Evolutionary conservation across 768 basidiomycete genomes (phyloP), one percentile per base, ranked within the genome.

Genomic region (Kockovaella imperatae): DNA sequence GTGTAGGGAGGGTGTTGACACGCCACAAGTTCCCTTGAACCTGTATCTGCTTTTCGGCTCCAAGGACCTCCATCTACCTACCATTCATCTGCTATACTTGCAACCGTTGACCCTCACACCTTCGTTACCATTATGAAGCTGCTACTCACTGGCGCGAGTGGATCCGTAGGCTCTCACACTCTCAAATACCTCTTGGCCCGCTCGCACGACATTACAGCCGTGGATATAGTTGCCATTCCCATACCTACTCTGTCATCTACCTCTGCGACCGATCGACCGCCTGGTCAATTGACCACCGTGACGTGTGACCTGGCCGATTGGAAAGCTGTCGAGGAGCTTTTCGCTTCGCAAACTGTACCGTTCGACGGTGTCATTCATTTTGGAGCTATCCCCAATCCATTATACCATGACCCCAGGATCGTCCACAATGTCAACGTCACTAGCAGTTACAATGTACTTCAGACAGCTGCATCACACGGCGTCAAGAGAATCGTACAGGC

Each of bases 311-410:
- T 42, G 40, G 28, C 40, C 23, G 8, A 23, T 26, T 25, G 11
- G 13, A 10, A 23, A 10, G 30, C 29, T 10, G 34, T 59, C 2
- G 47, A 54, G 17, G 18, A 20, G 5, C 28, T 58, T 0, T 51
- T 57, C 23, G 43, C 45, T 0, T 11, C 35, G 15, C 13, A 23
- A 13, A 2, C 8, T 1, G 10, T 17, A 34, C 53, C 50, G 5
- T 35, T 54, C 28, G 53, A 65, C 13, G 60, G 52, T n/a, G 45
- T 61, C 6, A 56, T 65, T 21, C 63, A 65, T 35, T 46, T 65
- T 15, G 59, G 51, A 4, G 57, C 60, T 4, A 62, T 65, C 15
- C 59, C 59, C 10, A 23, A 53, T 42, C 60, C 60, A 15, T 13
- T 42, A 15, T 20, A 18, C 5, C 13, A 35, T 3, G 52, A 58